Conservation (phyloP, 495 filamentous ascomycete species). For the Penicillium steckii region DNA sequence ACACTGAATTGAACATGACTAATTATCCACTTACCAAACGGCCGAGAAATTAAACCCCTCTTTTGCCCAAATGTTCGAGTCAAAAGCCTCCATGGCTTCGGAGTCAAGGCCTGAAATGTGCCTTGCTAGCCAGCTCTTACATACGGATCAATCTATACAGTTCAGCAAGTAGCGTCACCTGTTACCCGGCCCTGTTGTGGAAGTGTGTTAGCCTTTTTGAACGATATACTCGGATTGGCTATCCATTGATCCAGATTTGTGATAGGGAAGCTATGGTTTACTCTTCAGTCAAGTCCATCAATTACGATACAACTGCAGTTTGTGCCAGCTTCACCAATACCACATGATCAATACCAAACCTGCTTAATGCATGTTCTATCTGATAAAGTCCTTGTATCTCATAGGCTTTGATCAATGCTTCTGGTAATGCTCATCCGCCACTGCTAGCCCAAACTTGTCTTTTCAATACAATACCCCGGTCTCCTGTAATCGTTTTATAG, state of each 20-base stretch:
- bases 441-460: no score
- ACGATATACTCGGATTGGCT: constrained; percentile 36
- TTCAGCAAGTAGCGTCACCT: constrained; percentile 43
- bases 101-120: constrained; percentile 28
- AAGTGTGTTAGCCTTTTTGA: constrained; percentile 32
- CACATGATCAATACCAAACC: constrained; percentile 42
- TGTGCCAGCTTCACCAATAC: constrained; percentile 47
- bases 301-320: constrained; percentile 32
- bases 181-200: constrained; percentile 49
- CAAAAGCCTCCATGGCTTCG: constrained; percentile 39
- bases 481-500: neutral
- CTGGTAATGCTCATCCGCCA: no score
- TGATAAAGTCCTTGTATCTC: constrained; percentile 49
- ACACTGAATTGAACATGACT: constrained; percentile 40
- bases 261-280: constrained; percentile 37
- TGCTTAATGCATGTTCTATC: constrained; percentile 40
- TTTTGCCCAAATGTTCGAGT: constrained; percentile 25
- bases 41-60: constrained; percentile 25
- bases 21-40: constrained; percentile 34
- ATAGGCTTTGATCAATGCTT: constrained; percentile 43
- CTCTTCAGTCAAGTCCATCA: constrained; percentile 32
- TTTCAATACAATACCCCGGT: no score
- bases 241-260: constrained; percentile 41
- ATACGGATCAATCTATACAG: constrained; percentile 40
- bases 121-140: constrained; percentile 36